Percentiles rank a stretch among this genome's conserved stretches.
Evolutionary conservation across 2,329 filamentous ascomycete species (phyloP).

Genomic region (Venturia aucupariae): DNA sequence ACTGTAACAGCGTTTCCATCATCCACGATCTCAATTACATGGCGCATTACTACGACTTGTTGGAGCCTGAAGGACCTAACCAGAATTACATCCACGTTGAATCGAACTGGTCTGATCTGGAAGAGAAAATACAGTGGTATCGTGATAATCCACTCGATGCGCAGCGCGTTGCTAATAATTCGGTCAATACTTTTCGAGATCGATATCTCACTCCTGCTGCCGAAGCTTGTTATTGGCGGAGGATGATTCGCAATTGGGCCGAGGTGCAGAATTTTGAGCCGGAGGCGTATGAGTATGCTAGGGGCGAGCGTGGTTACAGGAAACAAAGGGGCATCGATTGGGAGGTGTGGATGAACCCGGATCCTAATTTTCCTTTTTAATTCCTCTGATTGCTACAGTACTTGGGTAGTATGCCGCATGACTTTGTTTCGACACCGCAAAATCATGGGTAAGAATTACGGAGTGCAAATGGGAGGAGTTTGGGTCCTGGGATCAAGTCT

Average conservation of each 20-base stretch:
- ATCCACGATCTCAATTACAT: conserved; percentile 40
- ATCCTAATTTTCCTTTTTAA: conserved; percentile 7
- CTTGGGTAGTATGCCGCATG: not conserved
- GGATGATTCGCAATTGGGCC: conserved; percentile 32
- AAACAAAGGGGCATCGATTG: not conserved
- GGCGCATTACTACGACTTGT: conserved; percentile 39
- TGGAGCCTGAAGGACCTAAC: conserved; percentile 31
- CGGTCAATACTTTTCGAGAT: conserved; percentile 40
- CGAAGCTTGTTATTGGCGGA: conserved; percentile 47
- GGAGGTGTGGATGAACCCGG: conserved; percentile 8
- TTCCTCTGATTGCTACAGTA: too few relatives aligned
- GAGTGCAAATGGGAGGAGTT: not conserved
- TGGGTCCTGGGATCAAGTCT: not conserved
- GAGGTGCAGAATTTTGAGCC: conserved; percentile 24
- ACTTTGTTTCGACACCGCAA: not conserved
- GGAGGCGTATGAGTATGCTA: not conserved
- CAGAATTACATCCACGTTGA: conserved; percentile 15
- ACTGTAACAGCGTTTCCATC: conserved; percentile 36
- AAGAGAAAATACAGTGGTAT: conserved; percentile 31
- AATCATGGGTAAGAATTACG: not conserved
- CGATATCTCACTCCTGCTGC: conserved; percentile 46
- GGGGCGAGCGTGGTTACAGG: not conserved
- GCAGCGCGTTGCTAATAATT: conserved; percentile 42
- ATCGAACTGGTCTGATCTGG: conserved; percentile 27
- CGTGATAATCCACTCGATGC: conserved; percentile 35